Percentiles rank a stretch among this genome's conserved stretches.
These are phyloP conservation scores for Hypsizygus marmoreus DNA, from an alignment of 768 basidiomycete species.

Conservation along the genomic window DNA sequence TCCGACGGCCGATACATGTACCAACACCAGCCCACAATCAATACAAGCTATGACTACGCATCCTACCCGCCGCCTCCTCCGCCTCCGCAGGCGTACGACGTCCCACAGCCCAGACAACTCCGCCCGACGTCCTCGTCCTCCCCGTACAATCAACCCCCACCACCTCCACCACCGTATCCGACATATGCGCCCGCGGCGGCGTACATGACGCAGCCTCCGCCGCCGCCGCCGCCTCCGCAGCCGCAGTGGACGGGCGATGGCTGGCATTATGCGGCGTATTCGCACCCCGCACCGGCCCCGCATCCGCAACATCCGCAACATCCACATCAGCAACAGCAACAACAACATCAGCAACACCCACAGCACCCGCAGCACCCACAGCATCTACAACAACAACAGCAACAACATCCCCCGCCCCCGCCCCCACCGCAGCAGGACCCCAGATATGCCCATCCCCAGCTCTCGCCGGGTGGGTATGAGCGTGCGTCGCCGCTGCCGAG, in stretches of 20 bases:
- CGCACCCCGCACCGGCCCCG: neutral
- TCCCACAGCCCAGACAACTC: constrained; percentile 2
- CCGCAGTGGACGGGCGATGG: constrained; percentile 42
- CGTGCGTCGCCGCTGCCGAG: neutral
- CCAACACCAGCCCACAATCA: constrained; percentile 42
- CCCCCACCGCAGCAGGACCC: constrained; percentile 5
- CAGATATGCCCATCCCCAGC: constrained; percentile 8
- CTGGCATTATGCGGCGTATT: constrained; percentile 31
- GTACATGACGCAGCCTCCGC: constrained; percentile 15
- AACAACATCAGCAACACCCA: constrained; percentile 5
- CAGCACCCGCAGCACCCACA: neutral
- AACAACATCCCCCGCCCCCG: constrained; percentile 7
- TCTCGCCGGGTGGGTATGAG: constrained; percentile 6
- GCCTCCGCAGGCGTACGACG: constrained; percentile 6
- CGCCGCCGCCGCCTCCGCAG: constrained; percentile 16
- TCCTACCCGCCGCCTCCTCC: constrained; percentile 31
- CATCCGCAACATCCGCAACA: constrained; percentile 2
- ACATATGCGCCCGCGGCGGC: neutral
- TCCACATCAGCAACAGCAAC: constrained; percentile 16
- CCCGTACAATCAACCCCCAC: constrained; percentile 22
- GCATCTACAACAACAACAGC: constrained; percentile 9
- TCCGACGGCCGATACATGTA: constrained; percentile 61
- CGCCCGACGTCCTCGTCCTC: neutral
- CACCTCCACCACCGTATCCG: constrained; percentile 33
- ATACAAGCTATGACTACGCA: constrained; percentile 52